These are phyloP conservation scores for Albugo candida DNA, from an alignment of 352 stramenopile species.

Conservation along the genomic window DNA sequence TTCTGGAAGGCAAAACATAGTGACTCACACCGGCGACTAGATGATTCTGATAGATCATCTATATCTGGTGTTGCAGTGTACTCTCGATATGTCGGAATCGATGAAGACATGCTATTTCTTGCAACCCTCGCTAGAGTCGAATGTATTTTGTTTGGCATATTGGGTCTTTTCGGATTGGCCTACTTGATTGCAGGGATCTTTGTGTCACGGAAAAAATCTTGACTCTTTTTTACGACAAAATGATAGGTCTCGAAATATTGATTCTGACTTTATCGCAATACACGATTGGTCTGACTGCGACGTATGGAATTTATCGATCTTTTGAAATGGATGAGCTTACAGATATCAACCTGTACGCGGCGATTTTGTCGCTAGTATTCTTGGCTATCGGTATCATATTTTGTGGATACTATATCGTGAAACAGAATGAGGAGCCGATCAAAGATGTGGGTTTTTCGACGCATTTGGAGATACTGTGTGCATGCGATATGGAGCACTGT, in stretches of 20 bases:
- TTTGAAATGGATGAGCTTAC: constrained; percentile 26
- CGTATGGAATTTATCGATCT: constrained; percentile 73
- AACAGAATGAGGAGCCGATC: constrained; percentile 52
- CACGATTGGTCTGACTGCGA: constrained; percentile 62
- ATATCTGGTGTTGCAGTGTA: constrained; percentile 46
- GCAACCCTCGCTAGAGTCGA: constrained; percentile 57
- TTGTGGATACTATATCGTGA: constrained; percentile 57
- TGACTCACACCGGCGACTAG: constrained; percentile 4
- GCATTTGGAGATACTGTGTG: constrained; percentile 70
- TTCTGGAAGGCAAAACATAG: constrained; percentile 30
- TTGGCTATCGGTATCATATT: constrained; percentile 59
- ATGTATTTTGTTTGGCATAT: constrained; percentile 41
- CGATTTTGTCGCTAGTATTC: constrained; percentile 33
- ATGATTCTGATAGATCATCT: constrained; percentile 8
- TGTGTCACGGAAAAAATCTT: constrained; percentile 47
- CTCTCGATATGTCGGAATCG: constrained; percentile 39
- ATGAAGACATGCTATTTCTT: constrained; percentile 66
- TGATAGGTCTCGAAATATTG: constrained; percentile 57
- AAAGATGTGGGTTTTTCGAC: constrained; percentile 48
- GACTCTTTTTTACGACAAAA: constrained; percentile 67
- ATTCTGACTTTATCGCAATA: constrained; percentile 69
- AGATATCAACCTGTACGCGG: constrained; percentile 45
- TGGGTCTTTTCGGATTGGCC: constrained; percentile 35
- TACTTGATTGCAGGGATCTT: constrained; percentile 34
- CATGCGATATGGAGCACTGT: constrained; percentile 61